Evolutionary conservation across 768 basidiomycete genomes (phyloP).

Genomic region (Kwoniella bestiolae): DNA sequence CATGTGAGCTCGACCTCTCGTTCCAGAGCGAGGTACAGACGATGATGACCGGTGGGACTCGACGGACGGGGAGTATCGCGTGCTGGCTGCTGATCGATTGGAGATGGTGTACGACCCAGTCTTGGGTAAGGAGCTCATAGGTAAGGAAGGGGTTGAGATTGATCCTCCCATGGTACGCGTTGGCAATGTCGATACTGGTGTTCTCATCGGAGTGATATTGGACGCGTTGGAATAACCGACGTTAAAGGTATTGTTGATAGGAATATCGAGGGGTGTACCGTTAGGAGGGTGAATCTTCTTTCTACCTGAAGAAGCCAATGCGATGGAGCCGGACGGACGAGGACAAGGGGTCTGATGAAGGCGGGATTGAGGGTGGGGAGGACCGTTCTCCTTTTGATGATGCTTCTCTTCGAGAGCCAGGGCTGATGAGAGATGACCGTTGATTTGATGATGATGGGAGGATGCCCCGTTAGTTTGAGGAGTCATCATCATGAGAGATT

Average conservation of each 20-base stretch:
- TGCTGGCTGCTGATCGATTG: constrained; percentile 3
- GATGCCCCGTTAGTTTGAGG: constrained; percentile 8
- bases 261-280: constrained; percentile 9
- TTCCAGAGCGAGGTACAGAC: constrained; percentile 10
- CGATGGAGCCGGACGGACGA: constrained; percentile 7
- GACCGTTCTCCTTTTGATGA: not conserved
- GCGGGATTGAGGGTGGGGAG: constrained; percentile 1
- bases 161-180: constrained; percentile 27
- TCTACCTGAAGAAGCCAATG: constrained; percentile 6
- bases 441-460: not conserved
- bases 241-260: constrained; percentile 15
- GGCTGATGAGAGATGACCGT: not conserved
- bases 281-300: constrained; percentile 9
- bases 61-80: constrained; percentile 15
- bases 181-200: constrained; percentile 13
- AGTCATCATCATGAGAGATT: constrained; percentile 5
- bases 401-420: not conserved
- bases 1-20: constrained; percentile 1
- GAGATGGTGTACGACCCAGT: constrained; percentile 1
- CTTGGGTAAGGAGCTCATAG: constrained; percentile 6
- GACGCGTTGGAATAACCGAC: constrained; percentile 6
- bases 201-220: constrained; percentile 2
- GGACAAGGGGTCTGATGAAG: constrained; percentile 22
- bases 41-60: constrained; percentile 20
- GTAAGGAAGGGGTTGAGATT: constrained; percentile 21